Percentiles rank a stretch among this genome's conserved stretches.
phyloP scores from a whole-genome alignment of 129 eudicot species.

The Mikania micrantha region DNA sequence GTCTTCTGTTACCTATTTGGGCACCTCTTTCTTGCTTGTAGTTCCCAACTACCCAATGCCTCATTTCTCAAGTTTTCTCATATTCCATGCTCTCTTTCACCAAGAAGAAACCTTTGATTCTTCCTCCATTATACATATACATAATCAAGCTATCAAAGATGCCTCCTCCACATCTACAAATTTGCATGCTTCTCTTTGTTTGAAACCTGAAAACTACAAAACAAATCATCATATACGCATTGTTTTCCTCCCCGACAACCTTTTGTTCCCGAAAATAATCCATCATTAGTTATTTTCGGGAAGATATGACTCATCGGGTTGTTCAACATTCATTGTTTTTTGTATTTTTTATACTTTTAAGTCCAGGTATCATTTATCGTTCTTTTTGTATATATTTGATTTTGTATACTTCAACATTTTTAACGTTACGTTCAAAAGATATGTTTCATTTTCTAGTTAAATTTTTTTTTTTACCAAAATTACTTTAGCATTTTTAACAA shows the following conservation, averaged over 20 bases:
- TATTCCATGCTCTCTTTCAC: slow-evolving; percentile 58
- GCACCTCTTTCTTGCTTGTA: slow-evolving; percentile 72
- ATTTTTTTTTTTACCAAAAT: not conserved
- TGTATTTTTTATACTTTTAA: slow-evolving; percentile 32
- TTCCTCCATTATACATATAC: slow-evolving; percentile 37
- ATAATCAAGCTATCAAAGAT: slow-evolving; percentile 34
- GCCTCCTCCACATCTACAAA: slow-evolving; percentile 43
- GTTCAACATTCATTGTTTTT: slow-evolving; percentile 25
- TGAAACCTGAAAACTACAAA: not conserved
- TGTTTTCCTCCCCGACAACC: not conserved
- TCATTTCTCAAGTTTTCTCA: slow-evolving; percentile 79
- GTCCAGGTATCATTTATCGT: slow-evolving; percentile 42
- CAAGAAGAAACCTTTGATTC: slow-evolving; percentile 86
- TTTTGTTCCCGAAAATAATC: slow-evolving; percentile 2
- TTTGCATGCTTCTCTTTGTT: slow-evolving; percentile 24
- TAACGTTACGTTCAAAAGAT: not conserved
- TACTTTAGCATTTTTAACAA: not conserved
- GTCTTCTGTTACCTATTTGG: slow-evolving; percentile 31
- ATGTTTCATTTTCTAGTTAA: not conserved
- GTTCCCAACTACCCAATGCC: slow-evolving; percentile 61
- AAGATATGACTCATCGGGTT: slow-evolving; percentile 40
- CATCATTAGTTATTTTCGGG: not conserved
- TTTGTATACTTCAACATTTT: not conserved
- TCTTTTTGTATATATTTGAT: too few species aligned
- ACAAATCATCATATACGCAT: not conserved